Evolutionary conservation across 495 filamentous ascomycete genomes (phyloP), one percentile per base, ranked within the genome.

Genomic region (Pyronema domesticum): DNA sequence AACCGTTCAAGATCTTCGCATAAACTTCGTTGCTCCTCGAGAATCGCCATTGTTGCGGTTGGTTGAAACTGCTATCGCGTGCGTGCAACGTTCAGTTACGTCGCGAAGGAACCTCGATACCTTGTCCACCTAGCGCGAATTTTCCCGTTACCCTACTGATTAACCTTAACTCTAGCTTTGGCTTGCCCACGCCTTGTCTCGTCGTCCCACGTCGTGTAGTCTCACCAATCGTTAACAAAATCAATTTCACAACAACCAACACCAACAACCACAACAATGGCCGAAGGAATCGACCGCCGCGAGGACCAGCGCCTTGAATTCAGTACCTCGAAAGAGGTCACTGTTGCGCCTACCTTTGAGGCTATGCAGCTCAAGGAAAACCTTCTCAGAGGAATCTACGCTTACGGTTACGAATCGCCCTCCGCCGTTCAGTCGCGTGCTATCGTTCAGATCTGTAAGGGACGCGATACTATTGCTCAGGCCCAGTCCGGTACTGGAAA

Each of bases 401-500:
- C 91, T 14, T 99, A 99, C 61, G 91, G 91, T 48, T 98, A 95
- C 68, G 91, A 98, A 66, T 94, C 87, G 0, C 91, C 91, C 0
- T 98, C 91, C 4, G 91, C 91, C 4, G 89, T 98, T 14, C 91
- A 98, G 71, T 94, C 87, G 44, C 83, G 91, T 63, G 91, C 93
- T 55, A 98, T 98, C 65, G 89, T 96, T 58, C 55, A 95, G 69
- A 88, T 98, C 65, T 95, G 89, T 78, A 96, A 94, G 73, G 91
- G 89, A 57, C 86, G 88, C 68, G 91, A 99, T 67, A 94, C 87
- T 50, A 99, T 99, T 68, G 91, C 91, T 36, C 91, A 99, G 69
- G 91, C 91, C n/a, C 91, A 99, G 74, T 95, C 88, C 51, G 91
- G 91, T 72, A 99, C 91, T 51, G 91, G 91, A 73, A 99, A 99